Evolutionary conservation across 768 basidiomycete genomes (phyloP).

Genomic region (Lyophyllum atratum): DNA sequence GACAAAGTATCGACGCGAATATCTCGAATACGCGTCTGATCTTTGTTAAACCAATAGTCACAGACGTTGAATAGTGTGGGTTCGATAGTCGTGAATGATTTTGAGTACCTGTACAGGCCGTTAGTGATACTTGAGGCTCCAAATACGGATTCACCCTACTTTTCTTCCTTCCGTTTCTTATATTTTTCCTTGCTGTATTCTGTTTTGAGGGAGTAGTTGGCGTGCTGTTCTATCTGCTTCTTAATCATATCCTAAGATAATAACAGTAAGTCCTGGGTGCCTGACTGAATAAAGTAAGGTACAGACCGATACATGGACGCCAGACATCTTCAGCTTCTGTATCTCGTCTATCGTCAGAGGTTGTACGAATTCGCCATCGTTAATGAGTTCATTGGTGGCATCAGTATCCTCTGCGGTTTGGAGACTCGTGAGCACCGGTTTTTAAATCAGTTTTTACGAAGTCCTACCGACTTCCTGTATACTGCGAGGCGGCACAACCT

Average conservation of each 20-base stretch:
- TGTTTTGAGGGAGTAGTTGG: conserved; percentile 90
- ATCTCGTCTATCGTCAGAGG: conserved; percentile 86
- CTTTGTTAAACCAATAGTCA: conserved; percentile 87
- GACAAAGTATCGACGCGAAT: conserved; percentile 87
- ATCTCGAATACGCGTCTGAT: conserved; percentile 78
- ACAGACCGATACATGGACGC: conserved; percentile 73
- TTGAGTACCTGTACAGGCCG: conserved; percentile 66
- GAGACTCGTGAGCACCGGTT: neutral
- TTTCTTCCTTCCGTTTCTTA: conserved; percentile 93
- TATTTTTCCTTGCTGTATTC: conserved; percentile 99
- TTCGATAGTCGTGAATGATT: conserved; percentile 83
- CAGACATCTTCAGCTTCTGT: conserved; percentile 77
- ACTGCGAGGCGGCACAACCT: conserved; percentile 57
- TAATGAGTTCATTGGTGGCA: conserved; percentile 95
- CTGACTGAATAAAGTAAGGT: conserved; percentile 6
- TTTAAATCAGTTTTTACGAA: neutral
- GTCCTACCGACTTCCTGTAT: conserved; percentile 80
- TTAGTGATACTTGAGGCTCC: neutral
- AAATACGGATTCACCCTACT: conserved; percentile 51
- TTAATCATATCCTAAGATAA: conserved; percentile 87
- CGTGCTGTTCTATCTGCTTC: conserved; percentile 90
- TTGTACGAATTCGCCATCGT: conserved; percentile 83
- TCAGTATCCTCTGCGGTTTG: conserved; percentile 84
- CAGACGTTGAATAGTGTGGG: conserved; percentile 88
- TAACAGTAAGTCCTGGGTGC: conserved; percentile 17